Evolutionary conservation across 2,329 filamentous ascomycete species (phyloP), one percentile per base, ranked within the genome.

Genomic region (Alternaria sp.): DNA sequence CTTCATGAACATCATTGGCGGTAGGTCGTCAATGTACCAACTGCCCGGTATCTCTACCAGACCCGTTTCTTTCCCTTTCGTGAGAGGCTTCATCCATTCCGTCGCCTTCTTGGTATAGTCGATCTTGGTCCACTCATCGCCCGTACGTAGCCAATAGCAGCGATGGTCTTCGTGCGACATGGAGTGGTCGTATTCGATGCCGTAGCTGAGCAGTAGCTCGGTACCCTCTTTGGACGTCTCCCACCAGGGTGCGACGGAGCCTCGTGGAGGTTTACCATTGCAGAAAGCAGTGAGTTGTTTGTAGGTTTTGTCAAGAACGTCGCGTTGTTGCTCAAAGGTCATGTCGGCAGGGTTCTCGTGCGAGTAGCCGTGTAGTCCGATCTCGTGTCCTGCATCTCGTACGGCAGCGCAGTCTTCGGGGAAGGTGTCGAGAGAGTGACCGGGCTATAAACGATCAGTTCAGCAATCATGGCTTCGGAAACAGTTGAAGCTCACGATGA

Each of bases 201-300:
- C 89, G 71, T 91, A 91, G 66, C 83, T 84, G 15, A 91, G 82
- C 69, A 91, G 81, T 15, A 91, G 78, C 66, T 91, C 86, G 0
- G 87, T 87, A 5, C 89, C 90, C 73, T 92, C 90, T 66, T 87
- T 85, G 62, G 86, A 89, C 0, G 87, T 89, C 73, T 93, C 91
- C 91, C 90, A 93, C 85, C 87, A 93, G 0, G 91, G 91, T 0
- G 90, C 91, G 0, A 93, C 91, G 43, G 86, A 89, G 1, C 91
- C 91, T 1, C 90, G 83, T 0, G 91, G 91, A 1, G 89, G 89
- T 79, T 92, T 92, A 6, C 91, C 77, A 5, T 91, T 76, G 44
- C 86, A 87, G 71, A 94, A 91, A 0, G 90, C 87, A 0, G 88
- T 92, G 32, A 93, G 84, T 78, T 93, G 84, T 21, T 86, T 85